Conservation (phyloP, 768 basidiomycete species). For the Russula vinacea region DNA sequence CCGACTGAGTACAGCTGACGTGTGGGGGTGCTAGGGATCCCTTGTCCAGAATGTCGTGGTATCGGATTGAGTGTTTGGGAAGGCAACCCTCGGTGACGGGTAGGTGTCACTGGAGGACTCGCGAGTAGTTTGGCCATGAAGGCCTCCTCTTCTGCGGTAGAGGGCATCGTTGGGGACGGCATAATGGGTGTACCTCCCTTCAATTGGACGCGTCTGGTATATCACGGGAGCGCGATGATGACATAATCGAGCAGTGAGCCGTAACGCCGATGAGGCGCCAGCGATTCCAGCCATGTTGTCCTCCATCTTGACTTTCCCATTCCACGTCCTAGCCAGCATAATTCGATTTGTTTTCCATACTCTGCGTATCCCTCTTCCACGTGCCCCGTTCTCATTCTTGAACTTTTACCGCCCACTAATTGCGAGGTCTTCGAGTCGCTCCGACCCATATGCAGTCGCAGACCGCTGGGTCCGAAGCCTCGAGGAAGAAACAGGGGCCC, state of each 20-base stretch:
- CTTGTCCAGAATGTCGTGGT: constrained; percentile 2
- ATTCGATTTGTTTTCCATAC: constrained; percentile 63
- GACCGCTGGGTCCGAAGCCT: constrained; percentile 78
- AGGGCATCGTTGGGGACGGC: constrained; percentile 40
- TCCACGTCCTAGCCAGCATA: constrained; percentile 57
- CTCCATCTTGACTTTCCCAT: constrained; percentile 54
- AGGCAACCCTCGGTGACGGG: constrained; percentile 21
- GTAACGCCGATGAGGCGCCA: not conserved
- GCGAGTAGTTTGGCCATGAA: constrained; percentile 56
- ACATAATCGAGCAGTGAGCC: constrained; percentile 5
- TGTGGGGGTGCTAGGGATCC: not conserved
- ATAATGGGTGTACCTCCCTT: not conserved
- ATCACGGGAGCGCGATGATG: constrained; percentile 25
- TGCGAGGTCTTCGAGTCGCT: constrained; percentile 34
- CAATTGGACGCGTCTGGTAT: not conserved
- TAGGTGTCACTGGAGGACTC: constrained; percentile 36
- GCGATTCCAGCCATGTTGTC: constrained; percentile 8
- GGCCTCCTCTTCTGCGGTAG: constrained; percentile 50
- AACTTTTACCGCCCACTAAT: constrained; percentile 45
- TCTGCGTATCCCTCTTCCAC: constrained; percentile 64
- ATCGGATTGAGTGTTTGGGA: constrained; percentile 7
- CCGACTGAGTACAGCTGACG: constrained; percentile 19
- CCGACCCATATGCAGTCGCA: constrained; percentile 51
- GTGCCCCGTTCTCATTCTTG: constrained; percentile 46
- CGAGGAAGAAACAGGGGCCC: constrained; percentile 82